phyloP scores from a whole-genome alignment of 306 rosid species.

The Pyrus betulifolia region DNA sequence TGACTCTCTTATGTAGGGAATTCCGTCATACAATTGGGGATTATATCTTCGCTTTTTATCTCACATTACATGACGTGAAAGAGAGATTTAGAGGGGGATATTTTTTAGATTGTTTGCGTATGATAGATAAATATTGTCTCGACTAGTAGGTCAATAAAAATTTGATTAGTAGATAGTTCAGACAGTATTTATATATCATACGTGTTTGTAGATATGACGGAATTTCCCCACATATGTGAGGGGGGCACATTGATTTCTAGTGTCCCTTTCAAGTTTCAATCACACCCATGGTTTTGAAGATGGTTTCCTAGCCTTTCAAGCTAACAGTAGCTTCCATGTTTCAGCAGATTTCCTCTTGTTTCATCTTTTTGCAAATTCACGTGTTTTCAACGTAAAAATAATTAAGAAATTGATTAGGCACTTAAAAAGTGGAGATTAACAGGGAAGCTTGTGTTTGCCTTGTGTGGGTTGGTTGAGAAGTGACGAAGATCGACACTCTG shows the following conservation, averaged over 20 bases:
- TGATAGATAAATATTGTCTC: neutral
- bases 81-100: no score
- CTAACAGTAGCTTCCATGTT: neutral
- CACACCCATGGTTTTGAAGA: neutral
- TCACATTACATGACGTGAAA: no score
- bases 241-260: neutral
- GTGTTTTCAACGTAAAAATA: neutral
- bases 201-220: neutral
- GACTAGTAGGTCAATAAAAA: neutral
- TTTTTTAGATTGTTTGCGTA: no score
- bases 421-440: neutral
- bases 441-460: neutral
- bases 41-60: no score
- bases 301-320: neutral
- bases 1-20: no score
- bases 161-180: no score
- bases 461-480: slow-evolving; percentile 62
- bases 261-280: neutral
- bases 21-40: no score
- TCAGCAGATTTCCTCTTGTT: neutral
- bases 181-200: neutral
- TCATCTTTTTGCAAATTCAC: neutral
- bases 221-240: neutral
- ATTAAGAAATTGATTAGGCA: neutral
- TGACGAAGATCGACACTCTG: slow-evolving; percentile 44